Base-by-base conservation (phyloP, 1,139 yeast genomes). In the Kodamaea alishanica region DNA sequence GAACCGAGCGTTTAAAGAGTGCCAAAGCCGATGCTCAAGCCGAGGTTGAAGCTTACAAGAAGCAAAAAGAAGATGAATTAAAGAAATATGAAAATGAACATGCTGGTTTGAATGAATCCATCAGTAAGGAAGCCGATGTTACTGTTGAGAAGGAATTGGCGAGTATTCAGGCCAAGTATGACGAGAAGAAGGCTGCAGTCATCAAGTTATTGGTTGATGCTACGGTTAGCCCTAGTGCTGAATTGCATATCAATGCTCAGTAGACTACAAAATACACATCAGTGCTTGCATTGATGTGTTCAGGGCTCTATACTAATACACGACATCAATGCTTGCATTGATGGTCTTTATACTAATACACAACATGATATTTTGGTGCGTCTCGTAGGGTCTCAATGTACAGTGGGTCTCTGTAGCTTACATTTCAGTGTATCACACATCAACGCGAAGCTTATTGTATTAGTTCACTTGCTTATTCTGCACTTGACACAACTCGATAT, bases 11-110 rank as follows among this genome's bases (percentile, higher is more conserved):
- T 54, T 75, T 92, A 63, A 92, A 92, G 77, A 89, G 94, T 33
- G 97, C 97, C 40, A 90, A 89, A 73, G 71, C 83, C 32, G 97
- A 92, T 61, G 97, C 98, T 30, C 84, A 89, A 51, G 70, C 76
- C 44, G 98, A 92, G 65, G 87, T 92, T 56, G 88, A 84, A 49
- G 83, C 80, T 42, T 92, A 92, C 77, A 89, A 87, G 73, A 65
- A 75, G 43, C 79, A 80, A 62, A 92, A 90, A 73, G 97, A 90
- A 52, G 71, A 67, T 33, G 97, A 92, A 65, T 79, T 90, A 66
- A 74, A 78, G 59, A 68, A 77, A 47, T 84, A 72, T 56, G 95
- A 88, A 62, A 67, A 71, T 36, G 79, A 79, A 56, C 84, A 82
- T 56, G 74, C 81, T 47, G 86, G 86, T 8, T 69, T 76, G 54